Evolutionary conservation across 768 basidiomycete genomes (phyloP).

Genomic region (Exsudoporus frostii): DNA sequence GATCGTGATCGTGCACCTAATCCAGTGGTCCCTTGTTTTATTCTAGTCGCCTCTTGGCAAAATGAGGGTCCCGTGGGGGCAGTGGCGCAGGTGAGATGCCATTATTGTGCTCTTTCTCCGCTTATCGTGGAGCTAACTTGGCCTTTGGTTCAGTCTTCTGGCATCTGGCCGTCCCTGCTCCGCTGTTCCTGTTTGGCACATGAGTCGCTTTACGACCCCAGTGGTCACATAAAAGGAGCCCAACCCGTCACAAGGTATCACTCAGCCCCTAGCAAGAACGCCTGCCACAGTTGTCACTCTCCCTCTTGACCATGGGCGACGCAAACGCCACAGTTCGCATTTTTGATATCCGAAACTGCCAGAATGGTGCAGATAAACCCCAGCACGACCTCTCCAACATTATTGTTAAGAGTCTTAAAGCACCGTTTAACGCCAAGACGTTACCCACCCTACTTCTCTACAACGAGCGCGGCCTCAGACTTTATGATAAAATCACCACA

Average conservation of each 20-base stretch:
- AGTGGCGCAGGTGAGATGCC: neutral
- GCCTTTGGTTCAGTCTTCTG: neutral
- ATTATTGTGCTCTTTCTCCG: neutral
- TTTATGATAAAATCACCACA: slow-evolving; percentile 86
- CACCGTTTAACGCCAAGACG: slow-evolving; percentile 51
- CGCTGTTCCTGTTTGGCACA: neutral
- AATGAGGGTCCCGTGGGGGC: neutral
- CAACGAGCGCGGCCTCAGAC: slow-evolving; percentile 77
- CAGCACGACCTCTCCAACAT: slow-evolving; percentile 39
- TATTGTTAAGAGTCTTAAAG: slow-evolving; percentile 54
- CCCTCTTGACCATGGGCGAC: slow-evolving; percentile 18
- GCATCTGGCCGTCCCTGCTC: neutral
- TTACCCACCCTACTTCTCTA: slow-evolving; percentile 86
- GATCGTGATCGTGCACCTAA: neutral
- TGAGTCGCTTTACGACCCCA: neutral
- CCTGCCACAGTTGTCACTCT: neutral
- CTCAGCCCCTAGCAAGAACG: neutral
- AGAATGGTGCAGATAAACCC: neutral
- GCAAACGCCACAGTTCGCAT: slow-evolving; percentile 16
- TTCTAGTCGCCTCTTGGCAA: neutral
- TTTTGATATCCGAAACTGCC: slow-evolving; percentile 22
- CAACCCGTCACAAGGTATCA: neutral
- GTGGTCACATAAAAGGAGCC: neutral
- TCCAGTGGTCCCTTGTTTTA: neutral
- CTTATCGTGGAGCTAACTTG: neutral